These are phyloP conservation scores for Hysterium pulicare DNA, from an alignment of 2,329 filamentous ascomycete genomes.

Conservation along the genomic window DNA sequence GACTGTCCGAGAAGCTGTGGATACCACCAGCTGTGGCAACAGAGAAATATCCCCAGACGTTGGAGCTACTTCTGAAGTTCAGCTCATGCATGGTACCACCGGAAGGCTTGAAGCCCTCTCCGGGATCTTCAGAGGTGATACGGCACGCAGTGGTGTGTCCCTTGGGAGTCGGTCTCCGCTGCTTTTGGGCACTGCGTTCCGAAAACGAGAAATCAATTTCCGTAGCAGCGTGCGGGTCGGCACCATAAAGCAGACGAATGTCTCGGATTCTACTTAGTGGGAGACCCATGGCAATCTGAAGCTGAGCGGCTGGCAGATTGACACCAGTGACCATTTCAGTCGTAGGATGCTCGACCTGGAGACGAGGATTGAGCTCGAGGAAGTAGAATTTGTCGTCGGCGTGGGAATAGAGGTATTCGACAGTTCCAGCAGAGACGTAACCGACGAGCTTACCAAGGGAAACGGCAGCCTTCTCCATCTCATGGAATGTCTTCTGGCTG, in stretches of 20 bases:
- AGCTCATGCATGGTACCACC: constrained; percentile 98
- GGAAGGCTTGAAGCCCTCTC: constrained; percentile 98
- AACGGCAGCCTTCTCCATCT: constrained; percentile 95
- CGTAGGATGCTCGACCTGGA: constrained; percentile 98
- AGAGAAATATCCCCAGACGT: constrained; percentile 99
- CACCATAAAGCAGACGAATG: constrained; percentile 92
- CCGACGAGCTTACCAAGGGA: constrained; percentile 90
- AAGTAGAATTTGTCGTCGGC: constrained; percentile 99
- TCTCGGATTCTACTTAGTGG: constrained; percentile 93
- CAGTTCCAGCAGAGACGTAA: constrained; percentile 97
- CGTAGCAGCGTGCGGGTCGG: constrained; percentile 80
- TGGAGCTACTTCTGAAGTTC: constrained; percentile 98
- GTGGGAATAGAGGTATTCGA: constrained; percentile 98
- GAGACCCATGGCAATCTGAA: constrained; percentile 98
- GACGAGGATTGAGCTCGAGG: constrained; percentile 95
- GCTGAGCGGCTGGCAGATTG: constrained; percentile 92
- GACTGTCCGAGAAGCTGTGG: constrained; percentile 97
- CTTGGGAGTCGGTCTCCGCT: constrained; percentile 88
- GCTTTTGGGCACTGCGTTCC: constrained; percentile 75
- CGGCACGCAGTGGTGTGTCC: constrained; percentile 97
- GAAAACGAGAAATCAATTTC: constrained; percentile 98
- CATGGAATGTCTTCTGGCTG: constrained; percentile 80
- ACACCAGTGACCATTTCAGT: constrained; percentile 99
- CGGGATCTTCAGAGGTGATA: constrained; percentile 98
- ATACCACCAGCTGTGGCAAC: constrained; percentile 95